These are phyloP conservation scores for Hypomyces perniciosus DNA, from an alignment of 2,329 filamentous ascomycete genomes.

Conservation along the genomic window DNA sequence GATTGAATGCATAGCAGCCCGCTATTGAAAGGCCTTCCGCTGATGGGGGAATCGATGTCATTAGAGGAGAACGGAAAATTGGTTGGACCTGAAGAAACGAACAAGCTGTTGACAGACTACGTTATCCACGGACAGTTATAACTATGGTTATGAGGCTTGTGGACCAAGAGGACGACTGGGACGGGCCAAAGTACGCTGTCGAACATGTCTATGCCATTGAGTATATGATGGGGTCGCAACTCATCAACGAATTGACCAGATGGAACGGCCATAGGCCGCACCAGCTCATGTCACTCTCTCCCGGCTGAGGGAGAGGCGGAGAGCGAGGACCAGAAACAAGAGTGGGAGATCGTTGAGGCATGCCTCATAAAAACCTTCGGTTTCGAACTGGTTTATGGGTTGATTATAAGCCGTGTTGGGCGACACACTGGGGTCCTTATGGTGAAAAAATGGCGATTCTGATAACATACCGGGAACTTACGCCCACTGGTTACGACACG, in stretches of 20 bases:
- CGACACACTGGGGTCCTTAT: conserved; percentile 46
- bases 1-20: conserved; percentile 44
- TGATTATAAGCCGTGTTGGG: conserved; percentile 45
- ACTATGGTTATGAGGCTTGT: conserved; percentile 46
- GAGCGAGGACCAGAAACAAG: conserved; percentile 38
- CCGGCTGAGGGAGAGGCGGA: conserved; percentile 29
- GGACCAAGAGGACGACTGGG: conserved; percentile 45
- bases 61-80: conserved; percentile 21
- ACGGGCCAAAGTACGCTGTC: conserved; percentile 46
- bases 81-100: conserved; percentile 32
- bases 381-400: conserved; percentile 50
- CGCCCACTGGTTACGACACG: conserved; percentile 48
- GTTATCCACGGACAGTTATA: conserved; percentile 51
- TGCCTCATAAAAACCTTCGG: conserved; percentile 45
- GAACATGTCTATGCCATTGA: conserved; percentile 45
- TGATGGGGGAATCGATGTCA: conserved; percentile 22
- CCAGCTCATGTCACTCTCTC: conserved; percentile 38
- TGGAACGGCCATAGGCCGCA: conserved; percentile 47
- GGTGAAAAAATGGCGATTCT: conserved; percentile 43
- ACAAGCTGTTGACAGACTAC: conserved; percentile 47
- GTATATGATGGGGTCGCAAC: conserved; percentile 44
- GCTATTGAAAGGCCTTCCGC: conserved; percentile 39
- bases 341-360: conserved; percentile 45
- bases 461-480: conserved; percentile 47
- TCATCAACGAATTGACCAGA: conserved; percentile 45